Percentiles rank a stretch among this genome's conserved stretches.
phyloP scores from a whole-genome alignment of 208 protist species.

The Angomonas deanei region DNA sequence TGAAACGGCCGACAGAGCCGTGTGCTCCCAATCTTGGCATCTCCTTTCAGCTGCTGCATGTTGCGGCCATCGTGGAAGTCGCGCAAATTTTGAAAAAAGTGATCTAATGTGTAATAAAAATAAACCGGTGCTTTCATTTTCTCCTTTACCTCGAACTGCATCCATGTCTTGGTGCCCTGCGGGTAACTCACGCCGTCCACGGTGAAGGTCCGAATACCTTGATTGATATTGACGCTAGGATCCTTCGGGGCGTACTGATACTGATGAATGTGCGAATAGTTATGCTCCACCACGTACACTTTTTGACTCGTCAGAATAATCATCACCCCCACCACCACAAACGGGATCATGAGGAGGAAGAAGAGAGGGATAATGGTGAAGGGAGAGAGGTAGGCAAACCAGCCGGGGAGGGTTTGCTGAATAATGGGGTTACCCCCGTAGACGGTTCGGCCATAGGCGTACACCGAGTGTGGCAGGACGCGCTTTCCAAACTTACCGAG shows the following conservation, averaged over 20 bases:
- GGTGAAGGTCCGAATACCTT: conserved; percentile 50
- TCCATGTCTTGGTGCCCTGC: conserved; percentile 69
- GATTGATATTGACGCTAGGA: conserved; percentile 56
- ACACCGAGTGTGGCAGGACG: conserved; percentile 27
- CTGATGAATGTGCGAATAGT: conserved; percentile 61
- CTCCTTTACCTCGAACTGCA: conserved; percentile 40
- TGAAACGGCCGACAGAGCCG: conserved; percentile 57
- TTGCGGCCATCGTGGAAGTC: conserved; percentile 81
- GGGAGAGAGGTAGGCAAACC: conserved; percentile 50
- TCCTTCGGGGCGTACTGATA: conserved; percentile 78
- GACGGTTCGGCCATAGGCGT: conserved; percentile 54
- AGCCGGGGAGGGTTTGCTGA: conserved; percentile 71
- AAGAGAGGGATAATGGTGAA: conserved; percentile 47
- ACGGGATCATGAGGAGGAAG: conserved; percentile 44
- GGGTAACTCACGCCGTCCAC: conserved; percentile 36
- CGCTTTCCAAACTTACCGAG: neutral
- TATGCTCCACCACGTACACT: conserved; percentile 24
- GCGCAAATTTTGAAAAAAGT: conserved; percentile 98
- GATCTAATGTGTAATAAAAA: conserved; percentile 95
- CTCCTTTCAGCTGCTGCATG: conserved; percentile 55
- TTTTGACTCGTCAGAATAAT: conserved; percentile 29
- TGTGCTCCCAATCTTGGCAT: conserved; percentile 14
- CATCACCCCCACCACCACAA: conserved; percentile 33
- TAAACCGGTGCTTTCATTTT: conserved; percentile 91
- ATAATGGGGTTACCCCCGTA: conserved; percentile 69